phyloP scores from a whole-genome alignment of 176 grass and related monocot genomes.

The Tuctoria greenei region DNA sequence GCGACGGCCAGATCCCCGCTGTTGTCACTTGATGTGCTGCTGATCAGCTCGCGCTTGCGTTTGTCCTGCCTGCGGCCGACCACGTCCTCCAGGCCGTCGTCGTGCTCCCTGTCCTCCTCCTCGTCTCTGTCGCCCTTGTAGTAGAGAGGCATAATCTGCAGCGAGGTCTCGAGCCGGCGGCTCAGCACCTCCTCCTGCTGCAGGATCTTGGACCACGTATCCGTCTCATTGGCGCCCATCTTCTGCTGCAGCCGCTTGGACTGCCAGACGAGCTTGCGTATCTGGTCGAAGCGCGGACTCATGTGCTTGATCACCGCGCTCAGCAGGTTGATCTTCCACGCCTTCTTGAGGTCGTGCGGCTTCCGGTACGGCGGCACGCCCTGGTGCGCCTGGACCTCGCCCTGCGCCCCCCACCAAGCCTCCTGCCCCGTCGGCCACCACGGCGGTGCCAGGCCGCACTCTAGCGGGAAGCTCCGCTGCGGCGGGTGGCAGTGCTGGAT shows the following conservation, averaged over 20 bases:
- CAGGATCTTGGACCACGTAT: constrained; percentile 60
- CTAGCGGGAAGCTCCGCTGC: constrained; percentile 68
- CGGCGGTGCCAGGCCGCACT: constrained; percentile 48
- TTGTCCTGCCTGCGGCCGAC: constrained; percentile 35
- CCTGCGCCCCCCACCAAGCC: constrained; percentile 69
- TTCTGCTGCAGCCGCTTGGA: constrained; percentile 68
- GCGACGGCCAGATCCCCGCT: constrained; percentile 1
- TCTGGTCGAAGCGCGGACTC: constrained; percentile 57
- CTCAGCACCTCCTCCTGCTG: constrained; percentile 55
- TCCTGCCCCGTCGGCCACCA: constrained; percentile 84
- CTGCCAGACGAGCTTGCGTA: constrained; percentile 70
- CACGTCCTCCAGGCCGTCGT: not conserved
- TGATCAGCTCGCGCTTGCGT: constrained; percentile 40
- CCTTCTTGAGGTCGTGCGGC: constrained; percentile 86
- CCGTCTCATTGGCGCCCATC: constrained; percentile 65
- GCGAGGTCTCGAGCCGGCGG: constrained; percentile 1
- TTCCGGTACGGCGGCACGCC: constrained; percentile 73
- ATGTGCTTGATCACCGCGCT: constrained; percentile 83
- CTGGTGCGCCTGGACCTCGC: constrained; percentile 47
- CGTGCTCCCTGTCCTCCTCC: too few species aligned
- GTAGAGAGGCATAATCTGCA: constrained; percentile 34
- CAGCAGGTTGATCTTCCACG: constrained; percentile 69
- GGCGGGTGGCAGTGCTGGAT: constrained; percentile 74
- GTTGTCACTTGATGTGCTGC: not conserved
- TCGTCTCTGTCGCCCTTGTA: not conserved